phyloP scores from a whole-genome alignment of 192 early-diverging fungal genomes.

The Backusella sp. region DNA sequence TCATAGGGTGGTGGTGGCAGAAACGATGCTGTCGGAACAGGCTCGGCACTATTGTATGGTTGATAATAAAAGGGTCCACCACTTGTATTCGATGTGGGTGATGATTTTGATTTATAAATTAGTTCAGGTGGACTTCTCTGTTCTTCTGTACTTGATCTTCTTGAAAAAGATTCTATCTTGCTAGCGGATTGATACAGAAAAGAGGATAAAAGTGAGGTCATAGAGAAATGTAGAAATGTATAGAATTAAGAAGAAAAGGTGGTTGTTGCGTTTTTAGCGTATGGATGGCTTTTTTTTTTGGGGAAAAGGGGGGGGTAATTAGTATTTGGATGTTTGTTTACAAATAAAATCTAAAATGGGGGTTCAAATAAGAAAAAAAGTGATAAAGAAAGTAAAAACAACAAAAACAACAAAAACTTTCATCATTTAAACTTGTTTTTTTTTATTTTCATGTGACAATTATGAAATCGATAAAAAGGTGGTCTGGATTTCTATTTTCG shows the following conservation, averaged over 20 bases:
- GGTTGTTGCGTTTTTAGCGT: not conserved
- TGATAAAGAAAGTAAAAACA: not conserved
- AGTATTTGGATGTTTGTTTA: not conserved
- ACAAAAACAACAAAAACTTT: not conserved
- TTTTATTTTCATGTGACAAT: constrained; percentile 4
- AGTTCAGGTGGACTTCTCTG: not conserved
- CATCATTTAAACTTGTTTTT: not conserved
- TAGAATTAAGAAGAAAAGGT: not conserved
- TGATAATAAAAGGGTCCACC: not conserved
- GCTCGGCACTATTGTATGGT: not conserved
- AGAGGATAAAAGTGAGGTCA: constrained; percentile 17
- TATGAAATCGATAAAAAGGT: not conserved
- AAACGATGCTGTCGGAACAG: not conserved
- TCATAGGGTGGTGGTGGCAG: constrained; percentile 10
- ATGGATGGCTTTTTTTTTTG: not conserved
- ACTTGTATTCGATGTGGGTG: not conserved
- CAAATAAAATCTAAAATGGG: not conserved
- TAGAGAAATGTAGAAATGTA: not conserved
- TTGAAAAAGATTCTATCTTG: constrained; percentile 12
- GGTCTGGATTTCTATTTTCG: constrained; percentile 5
- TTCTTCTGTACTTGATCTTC: not conserved
- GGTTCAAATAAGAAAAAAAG: not conserved
- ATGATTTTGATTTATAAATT: not conserved
- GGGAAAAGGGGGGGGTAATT: not conserved
- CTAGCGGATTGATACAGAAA: constrained; percentile 12